These are phyloP conservation scores for Sugiyamaella boreocaroliniensis DNA, from an alignment of 805 yeast species.

Conservation along the genomic window DNA sequence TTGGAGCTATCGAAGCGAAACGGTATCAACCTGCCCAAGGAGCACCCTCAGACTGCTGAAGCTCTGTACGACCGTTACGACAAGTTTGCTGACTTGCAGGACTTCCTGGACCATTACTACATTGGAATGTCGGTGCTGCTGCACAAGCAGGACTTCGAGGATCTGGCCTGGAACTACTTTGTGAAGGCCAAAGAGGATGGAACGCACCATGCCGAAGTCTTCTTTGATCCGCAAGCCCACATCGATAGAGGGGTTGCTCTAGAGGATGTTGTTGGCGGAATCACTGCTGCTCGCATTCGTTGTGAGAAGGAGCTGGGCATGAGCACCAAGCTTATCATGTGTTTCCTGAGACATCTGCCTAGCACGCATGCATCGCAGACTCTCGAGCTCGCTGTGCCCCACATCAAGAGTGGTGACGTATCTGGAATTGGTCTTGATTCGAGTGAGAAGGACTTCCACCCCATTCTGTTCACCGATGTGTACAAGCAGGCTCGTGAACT, in stretches of 20 bases:
- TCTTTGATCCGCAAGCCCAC: constrained; percentile 84
- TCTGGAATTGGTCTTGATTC: constrained; percentile 81
- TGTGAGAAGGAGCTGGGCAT: constrained; percentile 57
- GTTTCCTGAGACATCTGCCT: constrained; percentile 71
- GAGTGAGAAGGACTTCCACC: constrained; percentile 72
- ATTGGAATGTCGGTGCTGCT: constrained; percentile 74
- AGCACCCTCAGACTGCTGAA: constrained; percentile 54
- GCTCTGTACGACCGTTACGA: constrained; percentile 54
- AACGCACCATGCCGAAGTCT: constrained; percentile 59
- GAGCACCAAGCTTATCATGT: constrained; percentile 70
- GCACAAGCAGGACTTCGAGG: constrained; percentile 64
- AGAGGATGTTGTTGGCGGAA: constrained; percentile 57
- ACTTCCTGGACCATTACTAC: constrained; percentile 71
- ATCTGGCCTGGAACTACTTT: constrained; percentile 49
- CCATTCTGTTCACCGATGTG: constrained; percentile 59
- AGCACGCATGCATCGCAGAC: constrained; percentile 51
- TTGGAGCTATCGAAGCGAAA: constrained; percentile 66
- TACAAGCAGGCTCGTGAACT: constrained; percentile 43
- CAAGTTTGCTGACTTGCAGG: constrained; percentile 62
- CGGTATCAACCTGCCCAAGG: constrained; percentile 50
- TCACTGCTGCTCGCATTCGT: constrained; percentile 57
- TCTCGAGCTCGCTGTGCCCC: constrained; percentile 46
- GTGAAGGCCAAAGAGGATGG: constrained; percentile 22
- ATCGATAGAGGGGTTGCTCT: constrained; percentile 57
- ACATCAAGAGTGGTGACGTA: constrained; percentile 51